Conservation (phyloP, 225 moss, liverwort and hornwort species). For the Neckera pumila region DNA sequence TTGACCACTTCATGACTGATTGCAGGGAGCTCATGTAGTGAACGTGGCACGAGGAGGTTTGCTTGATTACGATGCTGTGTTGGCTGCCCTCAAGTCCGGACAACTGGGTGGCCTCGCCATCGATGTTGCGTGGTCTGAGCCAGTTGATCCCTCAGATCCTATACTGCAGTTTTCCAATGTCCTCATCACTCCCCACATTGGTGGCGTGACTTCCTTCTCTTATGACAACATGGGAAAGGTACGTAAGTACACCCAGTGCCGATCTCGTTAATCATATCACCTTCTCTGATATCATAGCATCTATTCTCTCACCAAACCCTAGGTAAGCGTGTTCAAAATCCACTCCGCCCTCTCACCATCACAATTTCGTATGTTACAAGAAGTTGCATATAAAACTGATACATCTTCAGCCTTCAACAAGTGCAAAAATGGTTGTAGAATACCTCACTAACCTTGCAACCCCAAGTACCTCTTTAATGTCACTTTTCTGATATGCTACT, state of each 20-base stretch:
- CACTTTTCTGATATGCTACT: neutral
- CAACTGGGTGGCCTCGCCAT: constrained; percentile 80
- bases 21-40: constrained; percentile 71
- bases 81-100: constrained; percentile 49
- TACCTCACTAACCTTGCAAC: neutral
- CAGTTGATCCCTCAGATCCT: constrained; percentile 68
- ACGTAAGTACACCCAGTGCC: neutral
- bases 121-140: constrained; percentile 84
- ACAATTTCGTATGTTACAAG: neutral
- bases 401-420: neutral
- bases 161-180: constrained; percentile 73
- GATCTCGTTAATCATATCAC: neutral
- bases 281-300: neutral
- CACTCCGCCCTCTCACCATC: neutral
- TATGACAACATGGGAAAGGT: constrained; percentile 72
- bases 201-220: constrained; percentile 62
- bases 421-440: neutral
- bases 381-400: neutral
- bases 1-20: neutral
- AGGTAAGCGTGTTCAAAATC: neutral
- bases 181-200: constrained; percentile 79
- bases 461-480: neutral
- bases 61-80: constrained; percentile 79
- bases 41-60: constrained; percentile 90
- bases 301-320: neutral